A percentile compares a stretch with the other conserved stretches of the same genome.
Conservation (phyloP, 2,329 filamentous ascomycete species). For the Akanthomyces muscarius region DNA sequence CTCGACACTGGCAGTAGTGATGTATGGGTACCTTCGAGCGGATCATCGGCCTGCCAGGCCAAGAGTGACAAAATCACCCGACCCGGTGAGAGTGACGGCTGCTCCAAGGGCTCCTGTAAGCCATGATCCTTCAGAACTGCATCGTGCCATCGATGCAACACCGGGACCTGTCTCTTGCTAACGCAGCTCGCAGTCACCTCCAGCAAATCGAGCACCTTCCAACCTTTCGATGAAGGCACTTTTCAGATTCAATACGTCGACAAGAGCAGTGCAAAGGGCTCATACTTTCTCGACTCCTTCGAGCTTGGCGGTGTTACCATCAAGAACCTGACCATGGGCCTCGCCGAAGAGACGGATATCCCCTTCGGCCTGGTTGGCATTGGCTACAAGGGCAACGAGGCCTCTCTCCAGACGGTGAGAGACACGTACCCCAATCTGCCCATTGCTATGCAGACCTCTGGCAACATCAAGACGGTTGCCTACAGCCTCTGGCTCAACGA, state of each 20-base stretch:
- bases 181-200: conserved; percentile 41
- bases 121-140: background rate
- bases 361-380: conserved; percentile 57
- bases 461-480: conserved; percentile 60
- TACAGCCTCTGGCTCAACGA: conserved; percentile 69
- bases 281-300: conserved; percentile 57
- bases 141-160: too few species aligned
- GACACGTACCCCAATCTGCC: conserved; percentile 57
- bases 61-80: conserved; percentile 14
- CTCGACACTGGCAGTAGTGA: conserved; percentile 65
- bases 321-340: conserved; percentile 55
- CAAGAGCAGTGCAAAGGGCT: conserved; percentile 51
- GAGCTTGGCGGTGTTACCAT: conserved; percentile 49
- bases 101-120: conserved; percentile 46
- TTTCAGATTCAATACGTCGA: conserved; percentile 62
- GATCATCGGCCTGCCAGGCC: conserved; percentile 37
- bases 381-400: conserved; percentile 55
- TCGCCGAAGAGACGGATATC: conserved; percentile 52
- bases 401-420: conserved; percentile 30
- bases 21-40: conserved; percentile 52
- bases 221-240: conserved; percentile 36
- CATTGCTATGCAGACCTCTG: conserved; percentile 57
- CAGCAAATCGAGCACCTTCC: conserved; percentile 43
- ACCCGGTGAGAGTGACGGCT: conserved; percentile 30
- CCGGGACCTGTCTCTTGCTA: conserved; percentile 19